These are phyloP conservation scores for Penicillium longicatenatum DNA, from an alignment of 495 filamentous ascomycete species.

Conservation along the genomic window DNA sequence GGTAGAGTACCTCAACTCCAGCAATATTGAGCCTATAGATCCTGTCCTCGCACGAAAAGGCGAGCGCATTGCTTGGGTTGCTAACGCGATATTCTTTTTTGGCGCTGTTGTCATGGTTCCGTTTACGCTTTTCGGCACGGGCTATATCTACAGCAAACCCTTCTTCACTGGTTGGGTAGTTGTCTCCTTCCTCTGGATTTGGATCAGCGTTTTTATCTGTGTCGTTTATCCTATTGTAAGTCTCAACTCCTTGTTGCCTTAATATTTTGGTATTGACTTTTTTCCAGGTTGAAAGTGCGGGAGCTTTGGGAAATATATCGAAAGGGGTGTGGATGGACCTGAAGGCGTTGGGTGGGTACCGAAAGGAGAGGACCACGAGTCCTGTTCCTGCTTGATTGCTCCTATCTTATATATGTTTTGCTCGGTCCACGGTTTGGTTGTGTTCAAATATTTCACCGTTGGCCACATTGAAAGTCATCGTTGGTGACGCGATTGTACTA, in stretches of 20 bases:
- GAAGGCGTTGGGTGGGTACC: conserved; percentile 13
- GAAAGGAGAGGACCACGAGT: background rate
- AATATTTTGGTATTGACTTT: background rate
- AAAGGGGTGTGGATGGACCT: conserved; percentile 26
- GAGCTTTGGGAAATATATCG: conserved; percentile 29
- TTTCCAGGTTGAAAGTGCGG: conserved; percentile 35
- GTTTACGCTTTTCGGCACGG: conserved; percentile 40
- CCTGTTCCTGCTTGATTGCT: background rate
- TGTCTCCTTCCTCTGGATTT: conserved; percentile 49
- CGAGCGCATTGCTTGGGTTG: conserved; percentile 24
- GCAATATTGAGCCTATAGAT: conserved; percentile 13
- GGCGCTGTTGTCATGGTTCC: conserved; percentile 42
- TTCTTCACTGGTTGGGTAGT: conserved; percentile 50
- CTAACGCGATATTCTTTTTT: conserved; percentile 34
- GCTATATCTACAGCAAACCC: conserved; percentile 35
- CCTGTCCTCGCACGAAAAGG: conserved; percentile 32
- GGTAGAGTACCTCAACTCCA: conserved; percentile 39
- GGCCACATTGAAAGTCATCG: background rate
- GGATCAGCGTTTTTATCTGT: conserved; percentile 39
- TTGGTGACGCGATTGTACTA: background rate
- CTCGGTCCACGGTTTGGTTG: too few species aligned
- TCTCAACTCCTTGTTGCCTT: background rate
- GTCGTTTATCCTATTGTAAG: conserved; percentile 43
- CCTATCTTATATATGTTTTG: too few species aligned
- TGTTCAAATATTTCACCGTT: background rate